phyloP scores from a whole-genome alignment of 1,284 basidiomycete species.

The Malassezia furfur region DNA sequence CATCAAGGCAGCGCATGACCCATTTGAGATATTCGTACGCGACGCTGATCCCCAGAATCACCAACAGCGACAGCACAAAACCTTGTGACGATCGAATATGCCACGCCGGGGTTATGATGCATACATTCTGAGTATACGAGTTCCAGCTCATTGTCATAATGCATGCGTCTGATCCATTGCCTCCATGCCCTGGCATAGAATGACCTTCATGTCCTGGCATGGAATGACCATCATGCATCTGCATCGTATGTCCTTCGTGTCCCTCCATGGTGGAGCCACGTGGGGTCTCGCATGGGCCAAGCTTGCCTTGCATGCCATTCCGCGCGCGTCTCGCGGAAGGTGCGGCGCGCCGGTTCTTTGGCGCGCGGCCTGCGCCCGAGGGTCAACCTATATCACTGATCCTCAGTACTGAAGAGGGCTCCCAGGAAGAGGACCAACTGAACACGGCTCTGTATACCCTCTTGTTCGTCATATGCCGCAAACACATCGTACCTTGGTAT shows the following conservation, averaged over 20 bases:
- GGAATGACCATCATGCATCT: background rate
- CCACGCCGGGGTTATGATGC: constrained; percentile 10
- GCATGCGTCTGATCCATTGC: background rate
- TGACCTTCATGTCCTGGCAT: constrained; percentile 14
- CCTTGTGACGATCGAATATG: constrained; percentile 3
- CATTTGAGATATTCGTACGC: constrained; percentile 12
- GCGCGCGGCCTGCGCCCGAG: no score
- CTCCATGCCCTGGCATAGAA: background rate
- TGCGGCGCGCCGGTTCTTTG: no score
- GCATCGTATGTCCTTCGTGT: constrained; percentile 16
- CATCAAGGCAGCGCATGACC: constrained; percentile 1
- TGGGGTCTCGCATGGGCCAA: constrained; percentile 1
- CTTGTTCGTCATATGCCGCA: no score
- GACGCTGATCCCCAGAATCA: constrained; percentile 1
- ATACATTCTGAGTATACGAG: constrained; percentile 9
- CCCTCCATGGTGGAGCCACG: constrained; percentile 17
- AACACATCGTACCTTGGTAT: no score
- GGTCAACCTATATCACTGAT: no score
- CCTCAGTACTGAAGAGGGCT: no score
- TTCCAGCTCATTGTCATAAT: constrained; percentile 17
- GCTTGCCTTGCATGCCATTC: no score
- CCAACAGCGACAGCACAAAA: constrained; percentile 6
- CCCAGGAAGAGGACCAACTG: no score
- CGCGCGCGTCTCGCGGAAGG: no score
- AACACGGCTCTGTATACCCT: no score